These are phyloP conservation scores for Beauveria bassiana DNA, from an alignment of 2,329 filamentous ascomycete genomes.

Conservation along the genomic window DNA sequence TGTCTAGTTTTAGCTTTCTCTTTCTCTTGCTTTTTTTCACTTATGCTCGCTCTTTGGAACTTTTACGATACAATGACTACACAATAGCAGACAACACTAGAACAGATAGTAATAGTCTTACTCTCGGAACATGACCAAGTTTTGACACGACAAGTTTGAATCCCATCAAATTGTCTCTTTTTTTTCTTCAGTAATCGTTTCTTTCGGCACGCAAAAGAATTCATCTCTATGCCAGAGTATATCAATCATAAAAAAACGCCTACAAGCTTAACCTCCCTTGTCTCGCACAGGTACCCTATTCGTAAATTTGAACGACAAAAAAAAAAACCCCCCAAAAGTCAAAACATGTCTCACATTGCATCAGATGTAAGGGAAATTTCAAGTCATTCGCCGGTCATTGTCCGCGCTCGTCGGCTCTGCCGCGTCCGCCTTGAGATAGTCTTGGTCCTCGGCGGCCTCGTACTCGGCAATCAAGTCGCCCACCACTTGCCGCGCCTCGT, in stretches of 20 bases:
- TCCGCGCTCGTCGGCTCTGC: constrained; percentile 45
- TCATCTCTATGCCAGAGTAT: no score
- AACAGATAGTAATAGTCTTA: neutral
- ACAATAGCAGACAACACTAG: neutral
- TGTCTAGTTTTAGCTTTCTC: neutral
- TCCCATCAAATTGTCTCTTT: no score
- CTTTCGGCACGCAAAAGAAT: no score
- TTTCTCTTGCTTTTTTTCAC: neutral
- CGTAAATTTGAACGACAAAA: neutral
- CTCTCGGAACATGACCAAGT: neutral
- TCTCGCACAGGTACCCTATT: no score
- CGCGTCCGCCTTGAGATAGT: constrained; percentile 75
- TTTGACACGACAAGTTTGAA: no score
- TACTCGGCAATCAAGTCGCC: constrained; percentile 89
- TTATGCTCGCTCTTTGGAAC: neutral
- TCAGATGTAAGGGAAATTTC: no score
- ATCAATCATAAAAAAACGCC: no score
- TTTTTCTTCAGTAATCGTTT: no score
- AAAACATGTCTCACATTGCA: no score
- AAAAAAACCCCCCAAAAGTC: neutral
- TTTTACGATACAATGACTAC: neutral
- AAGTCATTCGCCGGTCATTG: constrained; percentile 42
- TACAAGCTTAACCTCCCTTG: no score
- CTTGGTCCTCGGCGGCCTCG: constrained; percentile 83
- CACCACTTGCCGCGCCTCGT: constrained; percentile 87